phyloP scores from a whole-genome alignment of 140 eudicot genomes.

The Ambrosia hybrid region DNA sequence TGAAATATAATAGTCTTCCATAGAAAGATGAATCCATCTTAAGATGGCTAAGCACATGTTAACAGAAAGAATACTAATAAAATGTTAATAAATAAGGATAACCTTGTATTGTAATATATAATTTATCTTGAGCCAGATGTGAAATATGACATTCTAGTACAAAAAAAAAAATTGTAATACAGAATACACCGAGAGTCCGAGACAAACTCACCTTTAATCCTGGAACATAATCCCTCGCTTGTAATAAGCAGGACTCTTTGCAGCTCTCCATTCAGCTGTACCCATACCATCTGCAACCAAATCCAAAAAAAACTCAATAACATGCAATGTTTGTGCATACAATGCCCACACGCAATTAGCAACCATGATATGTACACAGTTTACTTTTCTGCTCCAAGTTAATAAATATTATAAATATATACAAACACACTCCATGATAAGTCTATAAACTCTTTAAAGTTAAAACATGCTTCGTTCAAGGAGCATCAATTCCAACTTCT shows the following conservation, averaged over 20 bases:
- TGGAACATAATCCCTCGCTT: constrained; percentile 98
- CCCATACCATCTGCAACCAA: constrained; percentile 94
- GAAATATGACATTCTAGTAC: too few relatives aligned
- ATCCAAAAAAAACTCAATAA: constrained; percentile 14
- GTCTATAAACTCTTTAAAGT: not conserved
- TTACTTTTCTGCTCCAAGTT: not conserved
- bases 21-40: not conserved
- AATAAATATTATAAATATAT: not conserved
- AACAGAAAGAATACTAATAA: not conserved
- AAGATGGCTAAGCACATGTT: not conserved
- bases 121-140: too few relatives aligned
- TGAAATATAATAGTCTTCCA: not conserved
- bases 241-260: constrained; percentile 92
- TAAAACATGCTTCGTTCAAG: not conserved
- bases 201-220: constrained; percentile 88
- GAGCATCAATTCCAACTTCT: constrained; percentile 12
- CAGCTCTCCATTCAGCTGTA: constrained; percentile 99
- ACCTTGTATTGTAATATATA: too few relatives aligned
- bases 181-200: not conserved
- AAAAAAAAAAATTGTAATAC: not conserved
- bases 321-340: not conserved
- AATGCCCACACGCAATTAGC: not conserved
- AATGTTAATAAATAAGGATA: not conserved
- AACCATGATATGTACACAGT: not conserved
- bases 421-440: not conserved